A percentile compares a stretch with the other conserved stretches of the same genome.
Conservation (phyloP, 177 flowering plant genomes). For the Telopea speciosissima region DNA sequence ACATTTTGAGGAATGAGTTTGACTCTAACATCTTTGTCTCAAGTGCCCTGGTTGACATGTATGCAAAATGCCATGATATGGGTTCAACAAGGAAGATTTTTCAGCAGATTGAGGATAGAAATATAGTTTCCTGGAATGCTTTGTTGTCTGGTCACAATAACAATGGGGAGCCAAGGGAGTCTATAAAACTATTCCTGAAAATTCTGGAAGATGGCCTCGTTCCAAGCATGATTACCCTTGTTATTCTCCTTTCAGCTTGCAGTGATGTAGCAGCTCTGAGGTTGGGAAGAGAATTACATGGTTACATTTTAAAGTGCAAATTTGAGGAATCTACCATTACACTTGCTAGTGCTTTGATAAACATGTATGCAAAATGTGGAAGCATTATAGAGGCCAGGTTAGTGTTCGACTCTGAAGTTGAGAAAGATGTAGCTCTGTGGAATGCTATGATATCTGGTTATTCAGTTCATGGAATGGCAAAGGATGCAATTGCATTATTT, state of each 20-base stretch:
- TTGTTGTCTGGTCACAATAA: constrained; percentile 32
- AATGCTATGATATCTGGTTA: constrained; percentile 32
- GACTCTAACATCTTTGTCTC: constrained; percentile 29
- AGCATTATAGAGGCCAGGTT: constrained; percentile 30
- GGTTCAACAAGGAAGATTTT: constrained; percentile 36
- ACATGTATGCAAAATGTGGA: constrained; percentile 63
- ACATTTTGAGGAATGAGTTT: constrained; percentile 24
- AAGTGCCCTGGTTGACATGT: constrained; percentile 42
- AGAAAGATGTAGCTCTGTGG: constrained; percentile 24
- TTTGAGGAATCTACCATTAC: constrained; percentile 9
- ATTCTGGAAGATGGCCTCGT: constrained; percentile 31
- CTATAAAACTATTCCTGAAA: constrained; percentile 19
- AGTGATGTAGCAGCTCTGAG: constrained; percentile 24
- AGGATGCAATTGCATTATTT: constrained; percentile 28
- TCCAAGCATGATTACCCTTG: constrained; percentile 34
- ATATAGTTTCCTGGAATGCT: constrained; percentile 38
- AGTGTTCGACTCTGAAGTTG: constrained; percentile 22
- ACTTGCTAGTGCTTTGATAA: constrained; percentile 41
- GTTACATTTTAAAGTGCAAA: constrained; percentile 22
- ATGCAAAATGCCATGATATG: constrained; percentile 37
- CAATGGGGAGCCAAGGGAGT: constrained; percentile 26
- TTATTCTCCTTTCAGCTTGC: constrained; percentile 38
- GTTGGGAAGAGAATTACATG: constrained; percentile 33
- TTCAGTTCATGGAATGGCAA: constrained; percentile 29
- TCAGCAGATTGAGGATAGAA: constrained; percentile 28